These are phyloP conservation scores for Marchantia polymorpha DNA, from an alignment of 225 moss, liverwort and hornwort genomes.

Conservation along the genomic window DNA sequence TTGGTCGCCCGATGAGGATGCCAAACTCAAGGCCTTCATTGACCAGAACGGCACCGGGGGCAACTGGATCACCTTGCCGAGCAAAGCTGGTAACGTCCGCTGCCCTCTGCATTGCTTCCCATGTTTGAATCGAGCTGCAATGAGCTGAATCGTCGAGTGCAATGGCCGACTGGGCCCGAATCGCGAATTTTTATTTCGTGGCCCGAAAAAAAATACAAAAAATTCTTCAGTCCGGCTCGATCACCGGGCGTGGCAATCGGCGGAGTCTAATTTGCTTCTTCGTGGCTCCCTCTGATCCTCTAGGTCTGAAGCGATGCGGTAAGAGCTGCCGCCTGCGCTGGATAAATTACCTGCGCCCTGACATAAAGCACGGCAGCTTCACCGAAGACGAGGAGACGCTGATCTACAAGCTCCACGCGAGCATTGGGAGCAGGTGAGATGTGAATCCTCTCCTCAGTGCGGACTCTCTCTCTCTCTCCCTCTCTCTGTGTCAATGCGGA, in stretches of 20 bases:
- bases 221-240: background rate
- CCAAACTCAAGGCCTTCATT: slow-evolving; percentile 38
- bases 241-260: background rate
- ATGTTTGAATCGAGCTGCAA: background rate
- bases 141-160: background rate
- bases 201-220: background rate
- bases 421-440: slow-evolving; percentile 58
- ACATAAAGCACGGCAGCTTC: slow-evolving; percentile 60
- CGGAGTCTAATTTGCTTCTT: background rate
- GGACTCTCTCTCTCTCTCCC: too few relatives aligned
- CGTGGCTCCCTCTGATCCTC: background rate
- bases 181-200: too few relatives aligned
- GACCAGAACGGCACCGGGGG: slow-evolving; percentile 43
- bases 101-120: background rate
- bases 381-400: slow-evolving; percentile 58
- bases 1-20: slow-evolving; percentile 54
- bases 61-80: slow-evolving; percentile 52
- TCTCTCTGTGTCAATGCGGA: background rate
- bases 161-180: background rate
- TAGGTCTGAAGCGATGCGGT: slow-evolving; percentile 62
- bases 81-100: slow-evolving; percentile 39
- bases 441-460: background rate
- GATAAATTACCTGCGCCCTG: slow-evolving; percentile 69
- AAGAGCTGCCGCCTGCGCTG: slow-evolving; percentile 71
- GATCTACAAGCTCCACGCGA: slow-evolving; percentile 54